These are phyloP conservation scores for Neurospora sp. DNA, from an alignment of 495 filamentous ascomycete species.

Conservation along the genomic window DNA sequence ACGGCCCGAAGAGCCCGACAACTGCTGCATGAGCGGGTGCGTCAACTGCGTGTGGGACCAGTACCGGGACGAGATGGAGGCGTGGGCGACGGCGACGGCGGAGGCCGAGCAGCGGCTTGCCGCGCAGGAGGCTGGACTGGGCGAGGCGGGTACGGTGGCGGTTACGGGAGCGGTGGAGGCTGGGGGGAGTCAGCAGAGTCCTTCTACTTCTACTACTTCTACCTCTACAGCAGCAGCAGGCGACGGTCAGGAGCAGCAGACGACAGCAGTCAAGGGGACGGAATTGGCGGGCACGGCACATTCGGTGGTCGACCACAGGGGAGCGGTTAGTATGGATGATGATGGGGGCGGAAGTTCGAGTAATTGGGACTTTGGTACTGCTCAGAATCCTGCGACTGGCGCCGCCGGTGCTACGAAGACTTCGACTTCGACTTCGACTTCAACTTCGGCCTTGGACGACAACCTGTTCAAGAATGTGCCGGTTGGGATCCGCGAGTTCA, in stretches of 20 bases:
- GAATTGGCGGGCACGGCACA: not conserved
- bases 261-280: not conserved
- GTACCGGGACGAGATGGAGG: conserved; percentile 83
- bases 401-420: conserved; percentile 17
- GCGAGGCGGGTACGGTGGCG: conserved; percentile 9
- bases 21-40: conserved; percentile 98
- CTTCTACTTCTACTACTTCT: not conserved
- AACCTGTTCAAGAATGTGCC: conserved; percentile 75
- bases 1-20: conserved; percentile 81
- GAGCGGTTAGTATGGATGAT: conserved; percentile 60
- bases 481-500: conserved; percentile 91
- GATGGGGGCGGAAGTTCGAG: conserved; percentile 66
- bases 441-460: conserved; percentile 33
- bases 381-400: not conserved
- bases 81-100: conserved; percentile 56
- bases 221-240: not conserved
- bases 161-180: conserved; percentile 7
- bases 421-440: conserved; percentile 6
- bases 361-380: conserved; percentile 47
- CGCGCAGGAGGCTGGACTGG: conserved; percentile 14
- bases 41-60: conserved; percentile 96
- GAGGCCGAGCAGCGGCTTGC: conserved; percentile 41
- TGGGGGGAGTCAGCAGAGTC: conserved; percentile 3
- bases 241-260: not conserved
- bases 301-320: not conserved